These are phyloP conservation scores for Lasiodiplodia citricola DNA, from an alignment of 2,329 filamentous ascomycete species.

Conservation along the genomic window DNA sequence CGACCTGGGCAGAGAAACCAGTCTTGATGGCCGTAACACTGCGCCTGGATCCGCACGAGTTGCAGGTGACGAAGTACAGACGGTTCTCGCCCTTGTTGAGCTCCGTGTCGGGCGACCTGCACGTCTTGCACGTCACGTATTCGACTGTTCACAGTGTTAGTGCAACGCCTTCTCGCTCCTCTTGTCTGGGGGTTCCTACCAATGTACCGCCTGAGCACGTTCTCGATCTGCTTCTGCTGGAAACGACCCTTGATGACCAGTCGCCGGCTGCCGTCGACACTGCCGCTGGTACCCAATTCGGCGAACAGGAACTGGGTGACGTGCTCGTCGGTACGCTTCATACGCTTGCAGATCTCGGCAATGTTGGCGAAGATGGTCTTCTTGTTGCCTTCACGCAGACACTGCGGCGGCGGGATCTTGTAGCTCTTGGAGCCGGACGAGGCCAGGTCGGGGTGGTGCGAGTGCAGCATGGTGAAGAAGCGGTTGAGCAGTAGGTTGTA, in stretches of 20 bases:
- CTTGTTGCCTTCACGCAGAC: constrained; percentile 99
- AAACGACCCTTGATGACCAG: constrained; percentile 99
- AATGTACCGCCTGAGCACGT: constrained; percentile 93
- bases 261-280: constrained; percentile 88
- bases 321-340: constrained; percentile 99
- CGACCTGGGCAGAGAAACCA: constrained; percentile 99
- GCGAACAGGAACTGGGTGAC: constrained; percentile 97
- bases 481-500: constrained; percentile 86
- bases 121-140: constrained; percentile 99
- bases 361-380: constrained; percentile 99
- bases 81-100: constrained; percentile 99
- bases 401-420: constrained; percentile 98
- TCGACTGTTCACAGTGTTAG: constrained; percentile 65
- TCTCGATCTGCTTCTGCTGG: constrained; percentile 99
- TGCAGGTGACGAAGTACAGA: constrained; percentile 98
- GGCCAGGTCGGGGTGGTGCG: constrained; percentile 95
- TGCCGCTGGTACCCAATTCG: constrained; percentile 96
- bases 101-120: constrained; percentile 91
- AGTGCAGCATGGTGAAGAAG: constrained; percentile 93
- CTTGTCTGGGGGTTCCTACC: constrained; percentile 61
- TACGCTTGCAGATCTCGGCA: constrained; percentile 96
- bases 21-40: constrained; percentile 98
- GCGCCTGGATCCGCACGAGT: constrained; percentile 69
- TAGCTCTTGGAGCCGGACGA: constrained; percentile 90
- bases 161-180: neutral